These are phyloP conservation scores for Cercophora newfieldiana DNA, from an alignment of 495 filamentous ascomycete species.

Conservation along the genomic window DNA sequence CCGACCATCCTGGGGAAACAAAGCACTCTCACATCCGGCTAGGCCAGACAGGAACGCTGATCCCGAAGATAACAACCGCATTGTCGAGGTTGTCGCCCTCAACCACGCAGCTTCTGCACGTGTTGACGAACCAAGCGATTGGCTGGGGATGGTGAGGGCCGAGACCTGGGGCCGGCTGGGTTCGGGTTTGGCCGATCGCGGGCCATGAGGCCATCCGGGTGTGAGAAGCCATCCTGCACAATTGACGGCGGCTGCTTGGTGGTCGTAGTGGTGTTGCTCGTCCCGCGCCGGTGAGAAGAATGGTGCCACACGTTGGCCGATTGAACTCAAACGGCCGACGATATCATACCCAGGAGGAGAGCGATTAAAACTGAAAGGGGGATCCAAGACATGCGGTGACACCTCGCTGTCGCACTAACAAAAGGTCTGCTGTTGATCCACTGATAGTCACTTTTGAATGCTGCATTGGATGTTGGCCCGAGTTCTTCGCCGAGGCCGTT, in stretches of 20 bases:
- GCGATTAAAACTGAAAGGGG: background rate
- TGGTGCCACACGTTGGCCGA: background rate
- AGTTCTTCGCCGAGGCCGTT: background rate
- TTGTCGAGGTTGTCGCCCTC: conserved; percentile 4
- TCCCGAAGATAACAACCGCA: background rate
- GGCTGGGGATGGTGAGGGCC: background rate
- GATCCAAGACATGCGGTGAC: background rate
- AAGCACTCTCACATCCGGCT: background rate
- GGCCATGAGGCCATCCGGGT: background rate
- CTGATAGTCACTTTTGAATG: background rate
- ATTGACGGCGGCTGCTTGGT: background rate
- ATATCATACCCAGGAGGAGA: background rate
- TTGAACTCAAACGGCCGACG: background rate
- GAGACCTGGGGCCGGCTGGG: background rate
- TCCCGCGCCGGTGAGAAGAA: background rate
- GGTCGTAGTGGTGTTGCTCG: no score
- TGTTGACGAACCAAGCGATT: conserved; percentile 2
- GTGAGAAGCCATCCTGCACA: background rate
- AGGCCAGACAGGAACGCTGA: background rate
- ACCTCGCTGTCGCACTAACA: background rate
- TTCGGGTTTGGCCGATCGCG: background rate
- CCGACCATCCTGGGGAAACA: background rate
- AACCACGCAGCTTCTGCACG: background rate
- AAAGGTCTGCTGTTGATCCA: background rate
- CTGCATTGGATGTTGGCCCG: background rate